Evolutionary conservation across 169 alveolate genomes (phyloP), one percentile per base, ranked within the genome.

Genomic region (Plasmodium coatneyi): DNA sequence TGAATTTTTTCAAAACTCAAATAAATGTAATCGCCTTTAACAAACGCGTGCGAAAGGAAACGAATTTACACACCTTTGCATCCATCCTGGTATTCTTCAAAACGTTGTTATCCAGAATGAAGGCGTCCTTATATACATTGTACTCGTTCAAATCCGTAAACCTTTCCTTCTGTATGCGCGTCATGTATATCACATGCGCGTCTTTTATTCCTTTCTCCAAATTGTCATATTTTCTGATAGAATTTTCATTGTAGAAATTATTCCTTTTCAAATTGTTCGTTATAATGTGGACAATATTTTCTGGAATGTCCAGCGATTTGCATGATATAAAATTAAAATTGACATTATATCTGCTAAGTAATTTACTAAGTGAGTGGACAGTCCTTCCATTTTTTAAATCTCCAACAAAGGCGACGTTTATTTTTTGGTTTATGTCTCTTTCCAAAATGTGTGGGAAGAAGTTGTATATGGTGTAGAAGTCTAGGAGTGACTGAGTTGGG

Each of bases 401-500:
- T 3, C 98, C 98, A 71, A 96, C 97, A 60, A 96, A 95, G 30
- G 97, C 96, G 7, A 97, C 84, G 19, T 93, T 81, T 49, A 80
- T 80, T 74, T 84, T 71, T 34, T 95, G 70, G n/a, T 71, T 39
- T 72, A 80, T 46, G 43, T 84, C 41, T 60, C 70, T 78, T 30
- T 92, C 90, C 78, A 95, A 46, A 25, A 94, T 71, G 54, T 46
- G 41, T 9, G 97, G 96, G 83, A 96, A 96, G 83, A 78, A 95
- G 74, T 93, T 92, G 60, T 84, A 92, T n/a, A 97, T 89, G 5
- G 98, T 97, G 92, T 95, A 96, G 28, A 97, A 81, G 93, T 97
- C 98, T 16, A 96, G 93, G 30, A 97, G 95, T 2, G 98, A 97
- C 89, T 97, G 98, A 14, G 98, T 96, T 25, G 98, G 98, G 92